phyloP scores from a whole-genome alignment of 306 rosid species.

The Mimosa pudica region DNA sequence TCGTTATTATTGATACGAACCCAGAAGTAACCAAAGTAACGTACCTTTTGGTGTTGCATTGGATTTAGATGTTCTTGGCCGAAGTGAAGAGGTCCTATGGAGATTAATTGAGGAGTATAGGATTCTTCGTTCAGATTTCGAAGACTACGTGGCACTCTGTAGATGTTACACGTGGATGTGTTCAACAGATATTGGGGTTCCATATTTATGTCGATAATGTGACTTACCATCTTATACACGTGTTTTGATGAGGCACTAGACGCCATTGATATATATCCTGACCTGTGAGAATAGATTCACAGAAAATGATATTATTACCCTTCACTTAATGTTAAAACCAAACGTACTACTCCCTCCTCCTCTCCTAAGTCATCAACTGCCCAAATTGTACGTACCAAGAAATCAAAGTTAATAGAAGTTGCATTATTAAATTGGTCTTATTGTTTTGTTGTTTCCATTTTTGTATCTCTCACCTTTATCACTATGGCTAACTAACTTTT shows the following conservation, averaged over 20 bases:
- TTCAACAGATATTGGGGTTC: background rate
- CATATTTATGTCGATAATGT: constrained; percentile 22
- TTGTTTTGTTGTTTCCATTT: no score
- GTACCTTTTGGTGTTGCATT: constrained; percentile 31
- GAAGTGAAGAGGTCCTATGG: constrained; percentile 44
- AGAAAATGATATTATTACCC: background rate
- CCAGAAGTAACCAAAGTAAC: background rate
- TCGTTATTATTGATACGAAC: background rate
- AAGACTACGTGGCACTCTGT: constrained; percentile 1
- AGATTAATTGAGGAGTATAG: constrained; percentile 38
- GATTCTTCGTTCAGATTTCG: constrained; percentile 4
- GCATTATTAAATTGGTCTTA: no score
- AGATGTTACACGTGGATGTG: background rate
- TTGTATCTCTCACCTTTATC: no score
- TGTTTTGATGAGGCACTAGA: background rate
- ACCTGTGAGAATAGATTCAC: background rate
- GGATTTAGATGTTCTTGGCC: background rate
- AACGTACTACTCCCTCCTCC: no score
- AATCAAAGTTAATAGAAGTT: no score
- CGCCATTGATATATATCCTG: background rate
- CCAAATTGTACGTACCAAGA: no score
- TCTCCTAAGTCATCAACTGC: no score
- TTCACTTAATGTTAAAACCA: background rate
- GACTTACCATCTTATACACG: background rate
- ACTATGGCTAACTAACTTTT: no score